phyloP scores from a whole-genome alignment of 768 basidiomycete genomes.

The Leccinum sublutescens region DNA sequence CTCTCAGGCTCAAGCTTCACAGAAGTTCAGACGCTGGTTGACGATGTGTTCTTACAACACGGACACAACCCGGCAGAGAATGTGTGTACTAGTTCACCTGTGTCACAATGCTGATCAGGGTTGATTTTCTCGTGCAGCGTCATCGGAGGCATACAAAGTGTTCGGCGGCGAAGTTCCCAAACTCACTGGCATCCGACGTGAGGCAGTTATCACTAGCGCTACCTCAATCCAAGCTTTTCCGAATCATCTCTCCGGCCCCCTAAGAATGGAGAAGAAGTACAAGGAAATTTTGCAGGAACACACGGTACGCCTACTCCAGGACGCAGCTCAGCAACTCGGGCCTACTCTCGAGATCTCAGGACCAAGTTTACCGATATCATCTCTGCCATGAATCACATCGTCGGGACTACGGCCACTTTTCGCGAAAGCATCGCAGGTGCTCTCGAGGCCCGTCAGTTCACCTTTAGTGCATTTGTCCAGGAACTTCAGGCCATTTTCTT shows the following conservation, averaged over 20 bases:
- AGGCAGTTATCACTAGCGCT: no score
- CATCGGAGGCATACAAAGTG: no score
- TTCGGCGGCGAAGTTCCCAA: no score
- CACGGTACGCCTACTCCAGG: slow-evolving; percentile 3
- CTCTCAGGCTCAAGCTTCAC: no score
- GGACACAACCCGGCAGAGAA: no score
- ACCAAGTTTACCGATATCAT: slow-evolving; percentile 10
- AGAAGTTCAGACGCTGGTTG: no score
- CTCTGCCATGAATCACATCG: slow-evolving; percentile 8
- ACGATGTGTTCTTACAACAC: no score
- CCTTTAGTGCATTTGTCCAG: slow-evolving; percentile 2
- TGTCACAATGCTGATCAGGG: no score
- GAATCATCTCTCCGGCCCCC: slow-evolving; percentile 3
- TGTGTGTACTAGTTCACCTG: no score
- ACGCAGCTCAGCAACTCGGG: background rate
- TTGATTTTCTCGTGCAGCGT: no score
- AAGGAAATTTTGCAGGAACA: slow-evolving; percentile 3
- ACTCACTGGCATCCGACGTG: no score
- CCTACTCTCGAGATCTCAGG: background rate
- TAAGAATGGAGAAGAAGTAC: slow-evolving; percentile 8
- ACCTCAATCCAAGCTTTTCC: background rate
- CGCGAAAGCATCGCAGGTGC: slow-evolving; percentile 6
- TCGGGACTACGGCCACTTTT: slow-evolving; percentile 8
- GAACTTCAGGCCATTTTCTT: slow-evolving; percentile 12
- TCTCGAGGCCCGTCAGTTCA: slow-evolving; percentile 3